A percentile compares a stretch with the other conserved stretches of the same genome.
These are phyloP conservation scores for Elsinoe australis DNA, from an alignment of 2,329 filamentous ascomycete species.

Conservation along the genomic window DNA sequence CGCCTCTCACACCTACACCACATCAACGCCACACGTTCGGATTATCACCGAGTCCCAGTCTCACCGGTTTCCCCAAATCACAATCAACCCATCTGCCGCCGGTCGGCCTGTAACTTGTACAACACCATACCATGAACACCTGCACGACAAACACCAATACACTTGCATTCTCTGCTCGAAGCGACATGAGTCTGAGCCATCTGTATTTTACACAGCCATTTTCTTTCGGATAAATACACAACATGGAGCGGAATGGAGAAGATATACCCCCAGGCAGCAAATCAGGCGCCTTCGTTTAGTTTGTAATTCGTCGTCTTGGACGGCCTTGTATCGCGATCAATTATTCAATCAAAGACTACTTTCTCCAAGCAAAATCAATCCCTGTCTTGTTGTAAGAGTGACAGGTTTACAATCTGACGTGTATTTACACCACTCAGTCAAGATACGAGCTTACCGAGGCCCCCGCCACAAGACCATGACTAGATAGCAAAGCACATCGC, in stretches of 20 bases:
- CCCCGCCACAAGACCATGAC: neutral
- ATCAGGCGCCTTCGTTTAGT: slow-evolving; percentile 4
- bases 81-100: neutral
- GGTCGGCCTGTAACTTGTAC: slow-evolving; percentile 13
- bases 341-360: too few species aligned
- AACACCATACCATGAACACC: neutral
- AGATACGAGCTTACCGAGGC: too few species aligned
- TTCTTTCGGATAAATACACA: neutral
- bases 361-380: too few species aligned
- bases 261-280: slow-evolving; percentile 15
- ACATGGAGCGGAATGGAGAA: slow-evolving; percentile 6
- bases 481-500: neutral
- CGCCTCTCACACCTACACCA: neutral
- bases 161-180: neutral
- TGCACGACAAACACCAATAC: neutral
- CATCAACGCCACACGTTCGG: neutral
- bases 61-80: neutral
- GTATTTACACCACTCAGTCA: too few species aligned
- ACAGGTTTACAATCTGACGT: too few species aligned
- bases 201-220: too few species aligned
- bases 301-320: neutral
- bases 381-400: too few species aligned
- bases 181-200: too few species aligned
- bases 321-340: neutral
- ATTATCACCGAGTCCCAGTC: slow-evolving; percentile 11